Percentiles rank a stretch among this genome's conserved stretches.
These are phyloP conservation scores for Solanum lignicaule DNA, from an alignment of 257 asterid species.

Conservation along the genomic window DNA sequence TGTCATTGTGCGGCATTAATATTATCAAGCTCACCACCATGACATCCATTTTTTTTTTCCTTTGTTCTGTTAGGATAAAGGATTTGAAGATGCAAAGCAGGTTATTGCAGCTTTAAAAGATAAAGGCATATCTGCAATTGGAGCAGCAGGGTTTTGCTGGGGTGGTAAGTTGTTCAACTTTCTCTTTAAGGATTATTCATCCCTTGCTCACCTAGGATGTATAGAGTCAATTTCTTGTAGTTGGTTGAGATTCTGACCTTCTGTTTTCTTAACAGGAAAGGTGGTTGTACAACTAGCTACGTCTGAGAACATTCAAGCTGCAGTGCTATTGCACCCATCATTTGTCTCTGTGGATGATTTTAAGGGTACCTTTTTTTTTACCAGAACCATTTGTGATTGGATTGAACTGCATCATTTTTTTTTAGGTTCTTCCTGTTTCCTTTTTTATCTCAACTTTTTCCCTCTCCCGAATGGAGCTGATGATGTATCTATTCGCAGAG, in stretches of 20 bases:
- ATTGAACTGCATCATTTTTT: not conserved
- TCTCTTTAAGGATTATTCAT: not conserved
- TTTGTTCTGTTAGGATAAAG: not conserved
- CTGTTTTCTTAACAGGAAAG: not conserved
- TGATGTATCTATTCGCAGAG: slow-evolving; percentile 18
- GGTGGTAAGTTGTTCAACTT: not conserved
- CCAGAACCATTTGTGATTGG: not conserved
- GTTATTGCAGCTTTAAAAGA: not conserved
- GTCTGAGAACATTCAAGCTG: not conserved
- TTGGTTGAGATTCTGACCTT: not conserved
- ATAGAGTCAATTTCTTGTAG: not conserved
- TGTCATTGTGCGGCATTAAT: not conserved
- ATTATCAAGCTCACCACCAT: not conserved
- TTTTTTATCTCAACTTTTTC: not conserved
- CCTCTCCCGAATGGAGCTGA: not conserved
- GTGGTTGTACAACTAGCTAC: not conserved
- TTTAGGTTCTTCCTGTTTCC: not conserved
- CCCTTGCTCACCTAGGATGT: not conserved
- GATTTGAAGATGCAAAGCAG: not conserved
- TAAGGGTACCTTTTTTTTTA: not conserved
- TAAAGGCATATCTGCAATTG: not conserved
- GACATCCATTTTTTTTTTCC: not conserved
- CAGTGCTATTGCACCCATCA: not conserved
- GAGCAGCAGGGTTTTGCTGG: not conserved
- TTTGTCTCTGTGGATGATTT: not conserved